Evolutionary conservation across 129 eudicot species (phyloP).

Genomic region (Flaveria bidentis): DNA sequence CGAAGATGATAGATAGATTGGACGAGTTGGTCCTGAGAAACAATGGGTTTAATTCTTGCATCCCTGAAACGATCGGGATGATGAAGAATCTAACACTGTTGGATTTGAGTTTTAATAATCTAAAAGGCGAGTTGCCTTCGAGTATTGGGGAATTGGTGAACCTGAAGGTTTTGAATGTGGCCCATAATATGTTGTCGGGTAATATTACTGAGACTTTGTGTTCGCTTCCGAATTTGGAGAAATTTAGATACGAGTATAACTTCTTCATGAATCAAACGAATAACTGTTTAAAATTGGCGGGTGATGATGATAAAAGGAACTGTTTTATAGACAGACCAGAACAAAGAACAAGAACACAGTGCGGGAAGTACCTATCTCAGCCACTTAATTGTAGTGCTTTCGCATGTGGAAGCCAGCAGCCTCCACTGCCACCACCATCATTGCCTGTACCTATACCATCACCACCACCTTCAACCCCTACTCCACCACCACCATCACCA

Average conservation of each 20-base stretch:
- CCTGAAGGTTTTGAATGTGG: constrained; percentile 48
- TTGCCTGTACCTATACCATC: constrained; percentile 22
- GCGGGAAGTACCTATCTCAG: constrained; percentile 44
- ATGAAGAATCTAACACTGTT: constrained; percentile 56
- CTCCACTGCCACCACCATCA: constrained; percentile 32
- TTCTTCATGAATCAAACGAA: constrained; percentile 43
- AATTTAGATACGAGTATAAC: constrained; percentile 45
- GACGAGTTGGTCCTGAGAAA: constrained; percentile 50
- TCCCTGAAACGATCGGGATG: constrained; percentile 56
- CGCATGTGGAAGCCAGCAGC: constrained; percentile 40
- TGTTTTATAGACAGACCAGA: constrained; percentile 48
- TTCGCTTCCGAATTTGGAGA: constrained; percentile 48
- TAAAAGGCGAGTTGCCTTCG: constrained; percentile 53
- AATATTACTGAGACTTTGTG: constrained; percentile 47
- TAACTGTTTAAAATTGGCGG: constrained; percentile 33
- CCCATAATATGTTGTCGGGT: constrained; percentile 55
- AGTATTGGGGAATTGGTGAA: constrained; percentile 45
- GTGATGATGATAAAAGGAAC: constrained; percentile 45
- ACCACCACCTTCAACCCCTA: constrained; percentile 32
- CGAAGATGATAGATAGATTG: constrained; percentile 50
- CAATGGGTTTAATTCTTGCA: constrained; percentile 54
- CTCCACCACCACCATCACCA: not conserved
- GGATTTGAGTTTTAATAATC: constrained; percentile 52
- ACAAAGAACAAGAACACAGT: constrained; percentile 45
- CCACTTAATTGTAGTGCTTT: constrained; percentile 43